Evolutionary conservation across 805 yeast species (phyloP).

Genomic region (Yarrowia deformans): DNA sequence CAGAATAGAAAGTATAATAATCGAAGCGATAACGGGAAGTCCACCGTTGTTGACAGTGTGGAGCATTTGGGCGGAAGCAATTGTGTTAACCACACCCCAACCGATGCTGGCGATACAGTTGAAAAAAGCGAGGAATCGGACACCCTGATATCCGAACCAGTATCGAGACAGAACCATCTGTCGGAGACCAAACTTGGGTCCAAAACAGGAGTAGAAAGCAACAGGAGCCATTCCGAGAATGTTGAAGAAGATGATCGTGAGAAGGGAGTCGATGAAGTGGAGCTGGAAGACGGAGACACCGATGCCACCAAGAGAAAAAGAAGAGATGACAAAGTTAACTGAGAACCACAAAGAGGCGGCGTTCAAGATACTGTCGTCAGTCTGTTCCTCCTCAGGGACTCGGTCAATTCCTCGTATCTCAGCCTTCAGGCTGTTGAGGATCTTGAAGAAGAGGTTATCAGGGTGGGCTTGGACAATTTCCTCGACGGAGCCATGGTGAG

Average conservation of each 20-base stretch:
- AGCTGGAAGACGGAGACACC: constrained; percentile 70
- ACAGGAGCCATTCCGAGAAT: constrained; percentile 78
- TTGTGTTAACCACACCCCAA: constrained; percentile 93
- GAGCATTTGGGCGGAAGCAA: constrained; percentile 85
- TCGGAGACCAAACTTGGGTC: constrained; percentile 84
- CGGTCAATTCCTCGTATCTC: constrained; percentile 83
- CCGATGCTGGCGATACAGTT: constrained; percentile 89
- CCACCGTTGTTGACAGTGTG: constrained; percentile 71
- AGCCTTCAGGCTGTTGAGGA: constrained; percentile 44
- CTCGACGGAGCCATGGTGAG: constrained; percentile 10
- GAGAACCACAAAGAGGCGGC: constrained; percentile 92
- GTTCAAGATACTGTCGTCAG: constrained; percentile 66
- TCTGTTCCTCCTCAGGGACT: constrained; percentile 78
- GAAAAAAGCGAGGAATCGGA: constrained; percentile 77
- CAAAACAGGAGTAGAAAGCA: constrained; percentile 82
- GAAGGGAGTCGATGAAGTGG: constrained; percentile 74
- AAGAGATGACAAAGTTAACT: constrained; percentile 86
- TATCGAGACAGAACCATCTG: constrained; percentile 84
- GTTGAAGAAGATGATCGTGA: constrained; percentile 74
- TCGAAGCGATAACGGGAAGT: constrained; percentile 91
- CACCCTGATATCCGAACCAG: constrained; percentile 75
- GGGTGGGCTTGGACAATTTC: constrained; percentile 39
- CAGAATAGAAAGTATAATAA: constrained; percentile 68
- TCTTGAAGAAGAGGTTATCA: constrained; percentile 15
- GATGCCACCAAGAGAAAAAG: constrained; percentile 77